These are phyloP conservation scores for Glycine tomentella DNA, from an alignment of 306 rosid species.

Conservation along the genomic window DNA sequence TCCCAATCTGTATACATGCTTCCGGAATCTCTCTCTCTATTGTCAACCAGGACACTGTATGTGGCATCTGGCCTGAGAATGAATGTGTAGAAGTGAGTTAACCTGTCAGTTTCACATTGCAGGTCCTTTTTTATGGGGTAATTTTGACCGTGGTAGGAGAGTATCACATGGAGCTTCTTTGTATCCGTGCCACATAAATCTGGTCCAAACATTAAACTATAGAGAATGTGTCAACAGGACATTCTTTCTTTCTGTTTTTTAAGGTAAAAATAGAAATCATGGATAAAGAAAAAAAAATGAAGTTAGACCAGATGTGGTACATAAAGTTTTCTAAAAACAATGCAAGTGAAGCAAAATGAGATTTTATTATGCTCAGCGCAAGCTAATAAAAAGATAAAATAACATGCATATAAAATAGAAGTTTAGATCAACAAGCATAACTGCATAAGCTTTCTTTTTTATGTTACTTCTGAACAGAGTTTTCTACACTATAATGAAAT, in stretches of 20 bases:
- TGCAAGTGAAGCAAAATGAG: constrained; percentile 16
- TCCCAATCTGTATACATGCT: constrained; percentile 70
- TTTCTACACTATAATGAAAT: too few species aligned
- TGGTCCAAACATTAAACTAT: constrained; percentile 96
- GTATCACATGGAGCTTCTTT: constrained; percentile 88
- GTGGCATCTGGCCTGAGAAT: constrained; percentile 93
- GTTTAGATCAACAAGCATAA: too few species aligned
- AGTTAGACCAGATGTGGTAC: not conserved
- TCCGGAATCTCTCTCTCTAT: constrained; percentile 79
- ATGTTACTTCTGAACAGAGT: too few species aligned
- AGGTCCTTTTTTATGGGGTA: constrained; percentile 94
- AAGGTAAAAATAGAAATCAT: constrained; percentile 13
- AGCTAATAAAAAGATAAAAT: not conserved
- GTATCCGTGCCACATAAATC: constrained; percentile 94
- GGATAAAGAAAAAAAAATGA: not conserved
- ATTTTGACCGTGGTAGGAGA: constrained; percentile 97
- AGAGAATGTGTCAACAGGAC: constrained; percentile 50
- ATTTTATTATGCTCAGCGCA: not conserved
- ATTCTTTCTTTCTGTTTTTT: not conserved
- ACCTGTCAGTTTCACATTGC: constrained; percentile 93
- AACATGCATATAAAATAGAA: not conserved
- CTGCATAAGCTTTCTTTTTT: too few species aligned
- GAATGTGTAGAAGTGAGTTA: constrained; percentile 96
- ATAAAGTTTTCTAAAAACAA: not conserved
- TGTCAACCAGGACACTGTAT: constrained; percentile 83